These are phyloP conservation scores for Gloeopeniophorella convolvens DNA, from an alignment of 768 basidiomycete genomes.

Conservation along the genomic window DNA sequence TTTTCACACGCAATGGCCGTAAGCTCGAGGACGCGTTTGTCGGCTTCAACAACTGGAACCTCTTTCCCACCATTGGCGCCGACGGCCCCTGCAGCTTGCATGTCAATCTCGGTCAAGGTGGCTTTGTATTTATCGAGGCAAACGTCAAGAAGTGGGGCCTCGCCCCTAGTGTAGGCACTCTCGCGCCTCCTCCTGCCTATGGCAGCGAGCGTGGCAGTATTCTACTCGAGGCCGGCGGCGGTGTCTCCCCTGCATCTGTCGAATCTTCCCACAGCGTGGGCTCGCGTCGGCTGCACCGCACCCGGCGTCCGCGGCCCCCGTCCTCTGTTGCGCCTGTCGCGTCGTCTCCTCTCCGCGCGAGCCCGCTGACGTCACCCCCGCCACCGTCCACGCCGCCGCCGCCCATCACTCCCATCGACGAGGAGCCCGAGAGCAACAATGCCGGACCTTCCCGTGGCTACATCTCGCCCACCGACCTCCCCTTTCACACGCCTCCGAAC, in stretches of 20 bases:
- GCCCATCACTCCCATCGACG: constrained; percentile 75
- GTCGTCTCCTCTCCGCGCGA: constrained; percentile 62
- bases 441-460: constrained; percentile 51
- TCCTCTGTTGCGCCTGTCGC: constrained; percentile 39
- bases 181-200: constrained; percentile 97
- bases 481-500: constrained; percentile 50
- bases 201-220: constrained; percentile 97
- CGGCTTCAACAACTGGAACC: constrained; percentile 83
- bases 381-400: constrained; percentile 47
- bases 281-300: constrained; percentile 55
- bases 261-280: constrained; percentile 38
- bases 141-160: constrained; percentile 99
- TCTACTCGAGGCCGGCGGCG: constrained; percentile 81
- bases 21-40: constrained; percentile 95
- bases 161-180: constrained; percentile 93
- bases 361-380: constrained; percentile 35
- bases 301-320: constrained; percentile 45
- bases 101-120: constrained; percentile 95
- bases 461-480: constrained; percentile 56
- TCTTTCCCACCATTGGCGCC: constrained; percentile 96
- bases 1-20: constrained; percentile 96
- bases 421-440: constrained; percentile 42
- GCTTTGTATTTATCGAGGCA: constrained; percentile 98
- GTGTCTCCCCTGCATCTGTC: constrained; percentile 30
- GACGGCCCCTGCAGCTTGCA: constrained; percentile 96